Conservation (phyloP, 305 asterid genomes). For the Solanum hybrid region DNA sequence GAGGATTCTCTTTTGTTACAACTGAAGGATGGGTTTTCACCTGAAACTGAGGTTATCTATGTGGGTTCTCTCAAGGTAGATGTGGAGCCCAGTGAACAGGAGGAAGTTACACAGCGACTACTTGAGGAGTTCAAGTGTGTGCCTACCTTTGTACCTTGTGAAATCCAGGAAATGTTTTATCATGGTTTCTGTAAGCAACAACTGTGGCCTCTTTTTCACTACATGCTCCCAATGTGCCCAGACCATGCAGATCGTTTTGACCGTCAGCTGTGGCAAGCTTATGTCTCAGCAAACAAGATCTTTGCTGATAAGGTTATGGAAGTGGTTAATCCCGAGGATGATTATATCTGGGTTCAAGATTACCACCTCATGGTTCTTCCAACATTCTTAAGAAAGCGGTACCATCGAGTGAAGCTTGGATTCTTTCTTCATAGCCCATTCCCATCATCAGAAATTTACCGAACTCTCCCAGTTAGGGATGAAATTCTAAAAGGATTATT, state of each 20-base stretch:
- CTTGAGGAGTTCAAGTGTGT: constrained; percentile 75
- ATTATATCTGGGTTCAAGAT: constrained; percentile 82
- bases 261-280: constrained; percentile 76
- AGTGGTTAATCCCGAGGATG: constrained; percentile 73
- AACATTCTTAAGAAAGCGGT: constrained; percentile 71
- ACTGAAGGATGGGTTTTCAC: constrained; percentile 64
- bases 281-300: constrained; percentile 64
- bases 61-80: constrained; percentile 78
- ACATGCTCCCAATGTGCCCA: constrained; percentile 84
- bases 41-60: constrained; percentile 58
- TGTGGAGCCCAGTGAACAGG: constrained; percentile 63
- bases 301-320: constrained; percentile 81
- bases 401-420: constrained; percentile 63
- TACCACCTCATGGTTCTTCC: constrained; percentile 92
- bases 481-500: constrained; percentile 70
- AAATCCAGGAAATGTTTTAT: constrained; percentile 55
- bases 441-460: constrained; percentile 82
- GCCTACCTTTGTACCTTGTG: constrained; percentile 74
- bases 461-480: constrained; percentile 78
- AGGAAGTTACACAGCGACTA: constrained; percentile 59
- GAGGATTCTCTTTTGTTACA: constrained; percentile 64
- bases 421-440: constrained; percentile 93
- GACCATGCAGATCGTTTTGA: constrained; percentile 82
- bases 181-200: constrained; percentile 79
- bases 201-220: constrained; percentile 85